Evolutionary conservation across 2,329 filamentous ascomycete species (phyloP).

Genomic region (Cladosporium halotolerans): DNA sequence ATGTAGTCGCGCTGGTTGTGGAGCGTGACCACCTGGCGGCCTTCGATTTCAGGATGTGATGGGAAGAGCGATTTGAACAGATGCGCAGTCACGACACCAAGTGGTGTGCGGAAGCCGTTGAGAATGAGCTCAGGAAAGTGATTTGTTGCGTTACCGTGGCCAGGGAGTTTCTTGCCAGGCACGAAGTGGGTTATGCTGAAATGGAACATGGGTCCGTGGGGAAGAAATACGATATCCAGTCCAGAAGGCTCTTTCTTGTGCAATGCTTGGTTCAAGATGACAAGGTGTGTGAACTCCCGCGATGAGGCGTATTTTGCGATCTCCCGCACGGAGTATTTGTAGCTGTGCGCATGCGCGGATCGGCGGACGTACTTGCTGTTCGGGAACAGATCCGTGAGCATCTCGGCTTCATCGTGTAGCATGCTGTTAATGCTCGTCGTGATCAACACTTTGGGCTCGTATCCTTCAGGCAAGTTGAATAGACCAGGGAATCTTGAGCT

Average conservation of each 20-base stretch:
- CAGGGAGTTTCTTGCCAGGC: constrained; percentile 77
- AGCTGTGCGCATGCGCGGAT: constrained; percentile 71
- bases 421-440: constrained; percentile 87
- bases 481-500: constrained; percentile 55
- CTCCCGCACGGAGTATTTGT: constrained; percentile 89
- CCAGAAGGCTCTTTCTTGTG: constrained; percentile 74
- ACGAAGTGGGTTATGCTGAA: constrained; percentile 89
- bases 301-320: constrained; percentile 81
- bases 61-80: constrained; percentile 78
- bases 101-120: constrained; percentile 90
- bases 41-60: constrained; percentile 71
- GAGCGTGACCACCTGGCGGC: constrained; percentile 82
- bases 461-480: constrained; percentile 47
- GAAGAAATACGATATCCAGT: constrained; percentile 76
- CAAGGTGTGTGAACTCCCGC: constrained; percentile 73
- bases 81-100: constrained; percentile 81
- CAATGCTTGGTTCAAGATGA: constrained; percentile 77
- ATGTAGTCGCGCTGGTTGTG: constrained; percentile 97
- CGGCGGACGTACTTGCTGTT: constrained; percentile 75
- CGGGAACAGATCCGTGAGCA: constrained; percentile 77
- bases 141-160: constrained; percentile 82
- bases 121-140: constrained; percentile 86
- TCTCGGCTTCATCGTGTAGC: constrained; percentile 73
- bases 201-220: constrained; percentile 82
- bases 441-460: constrained; percentile 75